Base-by-base conservation (phyloP, 345 rosid species). In the Excoecaria agallocha region DNA sequence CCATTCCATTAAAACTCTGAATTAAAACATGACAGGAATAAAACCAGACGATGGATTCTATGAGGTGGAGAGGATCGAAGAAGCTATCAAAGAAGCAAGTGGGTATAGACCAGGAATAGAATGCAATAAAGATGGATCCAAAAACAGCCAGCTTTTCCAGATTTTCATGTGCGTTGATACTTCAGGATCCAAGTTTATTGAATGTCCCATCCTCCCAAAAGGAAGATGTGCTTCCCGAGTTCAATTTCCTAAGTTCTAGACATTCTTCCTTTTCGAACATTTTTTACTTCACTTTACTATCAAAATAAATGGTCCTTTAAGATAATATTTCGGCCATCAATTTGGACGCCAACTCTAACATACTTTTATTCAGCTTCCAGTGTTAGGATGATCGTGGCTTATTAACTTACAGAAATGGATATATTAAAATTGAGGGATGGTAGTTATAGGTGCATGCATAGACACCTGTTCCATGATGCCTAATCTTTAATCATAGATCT, bases 81-180 rank as follows among this genome's bases (percentile, higher is more conserved):
- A 82, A 13, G 96, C 93, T 4, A 84, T 91, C 39, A 71, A 80
- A 69, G 85, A 76, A 37, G 86, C 9, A 0, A 77, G 68, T 13
- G 96, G 96, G 8, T 85, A 74, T 66, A 82, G 81, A 7, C 86
- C 97, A 0, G 92, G 86, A 25, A 70, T 93, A 48, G 74, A 83
- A 13, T 93, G 97, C 85, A 93, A 93, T 58, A 58, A 77, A 8
- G 96, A 90, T 79, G 17, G 81, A 0, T 78, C 82, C 0, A 81
- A 46, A 3, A 86, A 90, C 45, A 58, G 74, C 51, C 97, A 91
- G 73, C 86, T 93, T 12, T 81, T 58, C 43, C 79, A 90, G 73
- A 76, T 93, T 50, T 91, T 78, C 56, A 2, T 90, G 70, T 91
- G 98, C 43, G 98, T 87, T 0, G 96, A 91, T 62, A 87, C 83